A percentile compares a stretch with the other conserved stretches of the same genome.
Conservation (phyloP, 192 early-diverging fungal species). For the Coemansia biformis region DNA sequence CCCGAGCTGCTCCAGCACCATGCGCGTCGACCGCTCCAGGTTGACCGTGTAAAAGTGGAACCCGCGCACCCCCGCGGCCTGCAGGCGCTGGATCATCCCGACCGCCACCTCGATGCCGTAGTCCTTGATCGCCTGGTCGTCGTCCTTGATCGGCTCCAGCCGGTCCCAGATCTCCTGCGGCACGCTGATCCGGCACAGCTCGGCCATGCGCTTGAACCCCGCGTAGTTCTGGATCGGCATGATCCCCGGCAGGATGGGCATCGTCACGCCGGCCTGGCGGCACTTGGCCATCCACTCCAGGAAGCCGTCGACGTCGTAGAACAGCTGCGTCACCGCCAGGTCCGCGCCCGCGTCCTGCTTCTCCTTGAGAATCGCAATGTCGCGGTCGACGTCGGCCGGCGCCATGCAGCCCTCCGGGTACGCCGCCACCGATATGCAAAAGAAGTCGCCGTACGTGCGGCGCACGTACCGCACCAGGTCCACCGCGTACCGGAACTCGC, state of each 20-base stretch:
- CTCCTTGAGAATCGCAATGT: slow-evolving; percentile 73
- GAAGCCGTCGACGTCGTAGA: slow-evolving; percentile 88
- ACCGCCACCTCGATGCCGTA: slow-evolving; percentile 82
- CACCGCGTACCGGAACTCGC: slow-evolving; percentile 79
- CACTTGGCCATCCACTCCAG: slow-evolving; percentile 72
- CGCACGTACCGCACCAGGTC: slow-evolving; percentile 93
- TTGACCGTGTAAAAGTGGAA: slow-evolving; percentile 98
- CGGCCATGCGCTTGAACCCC: slow-evolving; percentile 89
- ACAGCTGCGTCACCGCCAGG: slow-evolving; percentile 90
- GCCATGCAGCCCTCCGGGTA: slow-evolving; percentile 94
- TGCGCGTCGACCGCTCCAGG: slow-evolving; percentile 78
- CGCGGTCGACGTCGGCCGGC: slow-evolving; percentile 65
- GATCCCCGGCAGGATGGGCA: slow-evolving; percentile 88
- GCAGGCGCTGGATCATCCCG: slow-evolving; percentile 77
- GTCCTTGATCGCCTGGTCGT: slow-evolving; percentile 94
- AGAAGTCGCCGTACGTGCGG: slow-evolving; percentile 84
- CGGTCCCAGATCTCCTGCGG: slow-evolving; percentile 77
- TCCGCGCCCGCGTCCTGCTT: slow-evolving; percentile 93
- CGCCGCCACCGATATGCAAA: slow-evolving; percentile 93
- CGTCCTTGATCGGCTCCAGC: slow-evolving; percentile 96
- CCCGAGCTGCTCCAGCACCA: slow-evolving; percentile 81
- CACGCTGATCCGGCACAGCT: slow-evolving; percentile 80
- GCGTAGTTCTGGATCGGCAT: slow-evolving; percentile 95
- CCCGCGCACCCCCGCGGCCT: slow-evolving; percentile 64
- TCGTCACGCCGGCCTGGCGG: slow-evolving; percentile 70